Conservation (phyloP, 192 early-diverging fungal genomes). For the Coemansia sp. region DNA sequence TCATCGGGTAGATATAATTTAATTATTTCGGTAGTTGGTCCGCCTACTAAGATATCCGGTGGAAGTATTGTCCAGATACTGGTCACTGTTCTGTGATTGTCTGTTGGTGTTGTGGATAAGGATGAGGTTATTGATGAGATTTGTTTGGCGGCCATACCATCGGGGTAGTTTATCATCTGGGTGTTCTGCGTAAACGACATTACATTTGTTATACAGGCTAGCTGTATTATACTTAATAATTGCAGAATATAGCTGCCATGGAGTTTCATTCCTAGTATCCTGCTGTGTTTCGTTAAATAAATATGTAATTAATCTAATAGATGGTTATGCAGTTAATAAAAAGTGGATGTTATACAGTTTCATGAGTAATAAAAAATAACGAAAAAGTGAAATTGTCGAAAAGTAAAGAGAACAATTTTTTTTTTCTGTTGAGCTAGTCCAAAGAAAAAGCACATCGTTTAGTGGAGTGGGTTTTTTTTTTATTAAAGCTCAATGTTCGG, state of each 20-base stretch:
- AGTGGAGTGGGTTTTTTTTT: too few species aligned
- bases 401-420: too few species aligned
- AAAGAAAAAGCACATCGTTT: too few species aligned
- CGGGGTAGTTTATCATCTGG: neutral
- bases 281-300: too few species aligned
- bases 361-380: too few species aligned
- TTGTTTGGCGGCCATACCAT: slow-evolving; percentile 16
- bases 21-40: neutral
- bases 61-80: slow-evolving; percentile 7
- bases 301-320: too few species aligned
- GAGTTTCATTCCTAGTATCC: too few species aligned
- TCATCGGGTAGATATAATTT: neutral
- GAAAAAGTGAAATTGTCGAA: too few species aligned
- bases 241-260: neutral
- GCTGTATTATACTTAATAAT: neutral
- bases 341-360: too few species aligned
- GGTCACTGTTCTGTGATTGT: neutral
- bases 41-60: neutral
- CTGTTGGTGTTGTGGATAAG: neutral
- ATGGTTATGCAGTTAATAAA: too few species aligned
- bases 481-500: too few species aligned
- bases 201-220: neutral
- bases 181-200: neutral
- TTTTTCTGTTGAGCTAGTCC: too few species aligned
- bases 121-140: slow-evolving; percentile 1